Evolutionary conservation across 345 rosid genomes (phyloP), one percentile per base, ranked within the genome.

Genomic region (Rhodamnia argentea): DNA sequence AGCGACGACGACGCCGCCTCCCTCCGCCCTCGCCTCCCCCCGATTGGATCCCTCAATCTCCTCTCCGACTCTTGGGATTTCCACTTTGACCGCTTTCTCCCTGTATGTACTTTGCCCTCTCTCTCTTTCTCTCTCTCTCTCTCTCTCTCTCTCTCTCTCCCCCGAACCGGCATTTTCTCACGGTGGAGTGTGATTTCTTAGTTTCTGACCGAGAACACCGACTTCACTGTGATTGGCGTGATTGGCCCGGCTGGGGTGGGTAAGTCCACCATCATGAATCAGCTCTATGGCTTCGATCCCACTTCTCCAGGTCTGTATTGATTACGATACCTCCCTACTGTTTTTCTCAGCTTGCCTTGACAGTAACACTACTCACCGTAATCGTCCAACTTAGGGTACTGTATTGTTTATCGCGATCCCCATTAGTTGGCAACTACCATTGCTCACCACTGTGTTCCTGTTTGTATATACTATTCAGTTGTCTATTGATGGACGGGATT

Each of bases 11-110:
- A 94, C 51, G 90, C 93, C 52, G 87, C 90, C 24, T 82, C 88
- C 42, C 94, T 90, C 83, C 92, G 95, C 53, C 88, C 95, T 52
- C 96, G 97, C 52, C 88, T 93, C 12, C 98, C 97, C 56, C 89
- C 95, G 7, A 92, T 92, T 24, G 90, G 92, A 32, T 94, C 96
- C 50, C 94, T 94, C 85, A 96, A 96, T 87, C 93, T 96, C 57
- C 96, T 96, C 85, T 94, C 98, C 10, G 98, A 96, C 86, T 93
- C 97, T 13, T 94, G 98, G 98, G 98, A 94, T 47, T 94, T 96
- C 84, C 95, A 96, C 87, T 90, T 93, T 75, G 98, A 96, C 88
- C 97, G 98, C 84, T 92, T 96, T 82, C 94, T 95, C 52, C 98
- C 98, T 23, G 97, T 95, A 93, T 88, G 42, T 85, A 56, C n/a